Conservation (phyloP, 1,284 basidiomycete species). For the Tremellales sp. region DNA sequence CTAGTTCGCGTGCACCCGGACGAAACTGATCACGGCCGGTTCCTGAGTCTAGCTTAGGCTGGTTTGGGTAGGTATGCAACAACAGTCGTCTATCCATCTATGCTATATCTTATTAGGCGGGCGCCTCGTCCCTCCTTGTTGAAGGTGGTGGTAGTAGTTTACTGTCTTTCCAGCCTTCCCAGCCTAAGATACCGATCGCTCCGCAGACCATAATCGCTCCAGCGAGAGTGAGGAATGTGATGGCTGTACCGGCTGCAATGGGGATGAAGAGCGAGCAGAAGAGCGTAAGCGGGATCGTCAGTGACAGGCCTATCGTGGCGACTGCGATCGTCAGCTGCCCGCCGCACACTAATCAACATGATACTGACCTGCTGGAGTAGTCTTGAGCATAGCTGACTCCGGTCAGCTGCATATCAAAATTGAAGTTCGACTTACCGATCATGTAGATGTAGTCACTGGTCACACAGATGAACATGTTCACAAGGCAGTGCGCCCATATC, state of each 20-base stretch:
- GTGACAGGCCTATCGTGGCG: conserved; percentile 85
- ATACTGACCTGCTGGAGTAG: conserved; percentile 64
- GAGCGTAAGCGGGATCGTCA: conserved; percentile 69
- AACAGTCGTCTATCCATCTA: not conserved
- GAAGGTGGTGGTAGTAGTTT: not conserved
- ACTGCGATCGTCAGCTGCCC: conserved; percentile 49
- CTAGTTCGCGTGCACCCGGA: too few species aligned
- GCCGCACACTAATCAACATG: not conserved
- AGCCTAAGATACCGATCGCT: conserved; percentile 49
- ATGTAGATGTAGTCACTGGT: conserved; percentile 84
- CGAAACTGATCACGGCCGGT: too few species aligned
- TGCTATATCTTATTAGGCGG: too few species aligned
- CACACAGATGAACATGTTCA: conserved; percentile 85
- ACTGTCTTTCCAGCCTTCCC: conserved; percentile 40
- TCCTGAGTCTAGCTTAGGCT: not conserved
- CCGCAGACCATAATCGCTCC: conserved; percentile 58
- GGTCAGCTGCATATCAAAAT: not conserved
- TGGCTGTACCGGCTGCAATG: conserved; percentile 14
- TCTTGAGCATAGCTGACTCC: conserved; percentile 90
- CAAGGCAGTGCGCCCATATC: conserved; percentile 62
- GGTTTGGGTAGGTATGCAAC: not conserved
- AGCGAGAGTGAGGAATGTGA: conserved; percentile 58
- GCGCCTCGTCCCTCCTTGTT: not conserved
- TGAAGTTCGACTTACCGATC: conserved; percentile 23
- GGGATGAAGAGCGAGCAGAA: conserved; percentile 42